phyloP scores from a whole-genome alignment of 2,329 filamentous ascomycete genomes.

The Diatrype stigma region DNA sequence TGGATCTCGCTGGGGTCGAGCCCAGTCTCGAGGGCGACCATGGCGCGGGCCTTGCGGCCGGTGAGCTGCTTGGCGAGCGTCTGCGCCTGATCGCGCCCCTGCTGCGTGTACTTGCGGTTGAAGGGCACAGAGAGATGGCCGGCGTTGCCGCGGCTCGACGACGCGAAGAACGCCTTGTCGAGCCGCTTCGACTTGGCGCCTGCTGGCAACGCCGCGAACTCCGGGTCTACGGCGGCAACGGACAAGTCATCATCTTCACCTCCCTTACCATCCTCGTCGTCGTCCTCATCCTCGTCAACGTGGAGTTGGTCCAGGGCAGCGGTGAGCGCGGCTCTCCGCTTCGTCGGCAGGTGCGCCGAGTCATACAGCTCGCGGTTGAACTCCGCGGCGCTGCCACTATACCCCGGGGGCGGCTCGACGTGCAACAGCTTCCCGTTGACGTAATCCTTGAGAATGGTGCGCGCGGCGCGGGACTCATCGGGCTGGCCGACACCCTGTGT shows the following conservation, averaged over 20 bases:
- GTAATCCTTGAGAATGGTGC: conserved; percentile 92
- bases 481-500: conserved; percentile 87
- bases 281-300: conserved; percentile 32
- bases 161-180: conserved; percentile 83
- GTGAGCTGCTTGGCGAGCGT: conserved; percentile 64
- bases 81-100: conserved; percentile 50
- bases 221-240: neutral
- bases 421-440: conserved; percentile 93
- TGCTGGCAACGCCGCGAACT: conserved; percentile 40
- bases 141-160: conserved; percentile 35
- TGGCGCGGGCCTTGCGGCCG: conserved; percentile 75
- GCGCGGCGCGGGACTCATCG: conserved; percentile 86
- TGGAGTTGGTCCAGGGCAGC: conserved; percentile 44
- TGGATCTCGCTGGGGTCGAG: conserved; percentile 76
- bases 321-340: conserved; percentile 65
- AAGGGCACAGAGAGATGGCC: conserved; percentile 77
- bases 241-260: neutral
- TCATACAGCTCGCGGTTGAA: conserved; percentile 94
- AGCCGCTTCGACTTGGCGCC: conserved; percentile 73
- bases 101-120: conserved; percentile 82
- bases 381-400: conserved; percentile 67
- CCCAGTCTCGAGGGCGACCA: conserved; percentile 80
- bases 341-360: conserved; percentile 72
- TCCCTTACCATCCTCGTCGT: conserved; percentile 1
- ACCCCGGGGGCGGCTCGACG: conserved; percentile 77